Percentiles rank a stretch among this genome's conserved stretches.
Conservation (phyloP, 2,329 filamentous ascomycete genomes). For the Chrysoporthe deuterocubensis region DNA sequence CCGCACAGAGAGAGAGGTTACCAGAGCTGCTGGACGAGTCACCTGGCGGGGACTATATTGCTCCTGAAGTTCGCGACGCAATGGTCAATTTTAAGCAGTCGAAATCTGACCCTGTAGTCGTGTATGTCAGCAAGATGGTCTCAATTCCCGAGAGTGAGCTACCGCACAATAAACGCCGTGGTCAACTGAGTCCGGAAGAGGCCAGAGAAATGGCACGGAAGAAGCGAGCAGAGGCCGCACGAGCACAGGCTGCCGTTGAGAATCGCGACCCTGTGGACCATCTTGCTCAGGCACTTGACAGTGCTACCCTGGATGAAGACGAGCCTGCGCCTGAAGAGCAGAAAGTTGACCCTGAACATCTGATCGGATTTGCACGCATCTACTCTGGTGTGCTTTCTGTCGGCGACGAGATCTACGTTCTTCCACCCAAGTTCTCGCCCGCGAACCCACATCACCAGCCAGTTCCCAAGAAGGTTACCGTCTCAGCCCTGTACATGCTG, state of each 20-base stretch:
- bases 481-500: constrained; percentile 89
- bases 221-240: constrained; percentile 87
- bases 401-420: constrained; percentile 87
- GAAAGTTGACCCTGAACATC: constrained; percentile 76
- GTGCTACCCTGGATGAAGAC: constrained; percentile 61
- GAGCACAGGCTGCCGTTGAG: constrained; percentile 66
- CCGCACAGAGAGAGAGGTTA: constrained; percentile 79
- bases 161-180: constrained; percentile 79
- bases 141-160: constrained; percentile 92
- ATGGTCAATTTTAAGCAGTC: constrained; percentile 79
- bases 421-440: constrained; percentile 92
- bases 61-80: constrained; percentile 71
- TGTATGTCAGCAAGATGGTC: constrained; percentile 98
- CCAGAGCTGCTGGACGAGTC: constrained; percentile 79
- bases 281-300: constrained; percentile 64
- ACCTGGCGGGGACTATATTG: constrained; percentile 74
- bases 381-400: constrained; percentile 90
- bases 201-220: constrained; percentile 84
- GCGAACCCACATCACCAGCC: constrained; percentile 73
- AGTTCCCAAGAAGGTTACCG: constrained; percentile 78
- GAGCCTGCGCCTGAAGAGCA: constrained; percentile 46
- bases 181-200: constrained; percentile 83
- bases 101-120: constrained; percentile 77
- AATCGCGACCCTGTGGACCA: constrained; percentile 54
- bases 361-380: constrained; percentile 92